Evolutionary conservation across 192 early-diverging fungal genomes (phyloP), one percentile per base, ranked within the genome.

Genomic region (Coemansia sp.): DNA sequence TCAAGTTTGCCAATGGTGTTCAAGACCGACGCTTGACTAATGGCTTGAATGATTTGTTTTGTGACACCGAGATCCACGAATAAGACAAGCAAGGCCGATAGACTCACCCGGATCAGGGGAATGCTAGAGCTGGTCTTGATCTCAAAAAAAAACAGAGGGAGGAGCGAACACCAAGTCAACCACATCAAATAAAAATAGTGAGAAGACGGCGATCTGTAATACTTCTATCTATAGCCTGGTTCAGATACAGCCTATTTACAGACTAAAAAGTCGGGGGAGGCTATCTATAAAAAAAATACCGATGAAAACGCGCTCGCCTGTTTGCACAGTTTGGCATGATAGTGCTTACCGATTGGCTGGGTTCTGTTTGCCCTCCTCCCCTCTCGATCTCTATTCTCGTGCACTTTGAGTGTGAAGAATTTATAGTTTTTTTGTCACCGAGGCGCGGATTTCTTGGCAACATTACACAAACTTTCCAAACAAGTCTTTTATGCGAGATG

Each of bases 381-480:
- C 16, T 1, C 1, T 26, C 26, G 47, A 49, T 49, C 47, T 49
- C 47, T 21, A 49, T 49, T n/a, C 47, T 33, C 23, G 52, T 28
- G 23, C 10, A 53, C 23, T 53, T 53, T 53, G 55, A 58, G 55
- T 58, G 55, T 35, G 55, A 58, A 32, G 28, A 17, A 58, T 32
- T 33, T 33, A 58, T 58, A 58, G 55, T n/a, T 32, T 42, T n/a
- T 32, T 42, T 37, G 32, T 58, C 28, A 32, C 28, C 13, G 55
- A 32, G 52, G 52, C 28, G 52, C 28, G 52, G 55, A 33, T 58
- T 33, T 33, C 55, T 58, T 58, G 55, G 55, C 55, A 35, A 58
- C 55, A 58, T 58, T 58, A 58, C 55, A 58, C 55, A 58, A 58
- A 33, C 55, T 58, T 58, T 53, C 30, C 55, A 30, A 58, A 32